Base-by-base conservation (phyloP, 179 eudicot species). In the Pouteria campechiana region DNA sequence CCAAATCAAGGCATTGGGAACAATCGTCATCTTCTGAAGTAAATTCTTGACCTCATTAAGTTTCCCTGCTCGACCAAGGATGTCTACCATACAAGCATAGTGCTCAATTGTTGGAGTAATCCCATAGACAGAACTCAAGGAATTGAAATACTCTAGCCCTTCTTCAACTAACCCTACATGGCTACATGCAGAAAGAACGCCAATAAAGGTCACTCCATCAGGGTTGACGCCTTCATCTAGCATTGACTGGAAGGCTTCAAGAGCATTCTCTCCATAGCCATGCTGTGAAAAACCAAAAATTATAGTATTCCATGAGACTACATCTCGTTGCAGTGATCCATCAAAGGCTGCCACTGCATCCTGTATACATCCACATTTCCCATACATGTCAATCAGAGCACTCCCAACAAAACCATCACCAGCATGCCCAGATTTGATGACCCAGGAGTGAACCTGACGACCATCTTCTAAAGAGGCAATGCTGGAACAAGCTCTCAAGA, bases 151-250 rank as follows among this genome's bases (percentile, higher is more conserved):
- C 42, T 57, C 41, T 43, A 58, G 62, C 20, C 79, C 96, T 52
- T 69, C 63, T 53, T 79, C 81, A 37, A 64, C 64, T 53, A 79
- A 74, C 39, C 96, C 87, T 45, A 73, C 61, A 60, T 79, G 90
- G 58, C 90, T 74, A 50, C 94, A 87, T 16, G 90, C 96, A 54
- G 82, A 87, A 23, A 87, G 87, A 37, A 75, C 60, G 18, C 87
- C 90, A 19, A 83, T 56, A 46, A 83, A 83, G 21, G 78, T 87
- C 29, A 79, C 68, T 49, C 59, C 69, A 59, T 87, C 84, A 20
- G 94, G 79, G 20, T 50, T n/a, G 6, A 32, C 17, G 16, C 56
- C 54, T 35, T 68, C 50, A 19, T 37, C 41, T 45, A 73, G 17
- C 75, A 73, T 73, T 24, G 17, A 17, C 19, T 40, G 34, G 50